Percentiles rank a stretch among this genome's conserved stretches.
Conservation (phyloP, 495 filamentous ascomycete species). For the Neurospora discreta region DNA sequence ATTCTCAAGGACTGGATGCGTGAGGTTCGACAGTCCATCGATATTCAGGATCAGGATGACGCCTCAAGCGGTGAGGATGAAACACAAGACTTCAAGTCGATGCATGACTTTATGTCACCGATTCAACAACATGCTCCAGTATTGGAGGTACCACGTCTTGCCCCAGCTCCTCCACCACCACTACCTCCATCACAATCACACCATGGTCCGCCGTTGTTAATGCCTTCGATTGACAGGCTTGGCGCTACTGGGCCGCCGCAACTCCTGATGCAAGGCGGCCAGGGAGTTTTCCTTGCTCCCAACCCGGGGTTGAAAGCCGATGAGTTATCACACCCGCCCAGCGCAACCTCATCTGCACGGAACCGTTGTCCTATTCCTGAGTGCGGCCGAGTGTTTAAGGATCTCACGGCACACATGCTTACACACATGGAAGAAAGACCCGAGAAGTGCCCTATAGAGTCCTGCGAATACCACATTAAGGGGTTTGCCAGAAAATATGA, state of each 20-base stretch:
- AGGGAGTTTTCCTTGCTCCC: slow-evolving; percentile 31
- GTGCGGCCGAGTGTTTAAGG: slow-evolving; percentile 86
- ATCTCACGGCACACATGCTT: slow-evolving; percentile 89
- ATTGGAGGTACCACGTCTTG: slow-evolving; percentile 30
- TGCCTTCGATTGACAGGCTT: slow-evolving; percentile 17
- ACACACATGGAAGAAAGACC: slow-evolving; percentile 90
- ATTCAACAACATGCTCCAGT: slow-evolving; percentile 26
- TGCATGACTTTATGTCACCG: slow-evolving; percentile 29
- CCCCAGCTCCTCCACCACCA: slow-evolving; percentile 35
- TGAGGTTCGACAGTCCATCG: slow-evolving; percentile 48
- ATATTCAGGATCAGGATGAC: slow-evolving; percentile 36
- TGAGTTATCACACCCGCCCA: slow-evolving; percentile 46
- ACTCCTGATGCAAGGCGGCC: slow-evolving; percentile 14
- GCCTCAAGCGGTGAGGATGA: slow-evolving; percentile 37
- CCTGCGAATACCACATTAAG: slow-evolving; percentile 90
- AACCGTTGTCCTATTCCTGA: slow-evolving; percentile 68
- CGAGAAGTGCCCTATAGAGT: slow-evolving; percentile 91
- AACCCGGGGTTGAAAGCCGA: slow-evolving; percentile 34
- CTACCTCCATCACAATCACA: slow-evolving; percentile 40
- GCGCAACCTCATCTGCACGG: slow-evolving; percentile 24
- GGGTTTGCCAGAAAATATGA: slow-evolving; percentile 98
- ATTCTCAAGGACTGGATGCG: slow-evolving; percentile 77
- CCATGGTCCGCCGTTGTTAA: slow-evolving; percentile 14
- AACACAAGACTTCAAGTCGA: slow-evolving; percentile 25
- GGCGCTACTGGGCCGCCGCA: slow-evolving; percentile 10